These are phyloP conservation scores for Apophysomyces ossiformis DNA, from an alignment of 371 early-diverging fungal genomes.

Conservation along the genomic window DNA sequence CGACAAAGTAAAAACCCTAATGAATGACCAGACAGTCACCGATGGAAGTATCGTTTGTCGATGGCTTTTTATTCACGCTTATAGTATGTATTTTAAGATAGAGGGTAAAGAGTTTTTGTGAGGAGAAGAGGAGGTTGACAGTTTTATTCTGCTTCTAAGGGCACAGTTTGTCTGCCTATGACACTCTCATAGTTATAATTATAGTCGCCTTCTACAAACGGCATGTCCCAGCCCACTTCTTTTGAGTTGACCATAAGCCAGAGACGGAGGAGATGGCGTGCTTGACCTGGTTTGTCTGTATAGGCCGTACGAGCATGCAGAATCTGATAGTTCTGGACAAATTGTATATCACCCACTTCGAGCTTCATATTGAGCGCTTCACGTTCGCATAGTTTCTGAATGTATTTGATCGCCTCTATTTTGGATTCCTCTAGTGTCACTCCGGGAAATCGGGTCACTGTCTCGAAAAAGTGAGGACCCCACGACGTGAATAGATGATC, in stretches of 20 bases:
- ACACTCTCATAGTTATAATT: constrained; percentile 27
- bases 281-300: constrained; percentile 30
- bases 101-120: not conserved
- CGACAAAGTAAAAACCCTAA: no score
- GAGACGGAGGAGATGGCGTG: constrained; percentile 45
- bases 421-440: constrained; percentile 29
- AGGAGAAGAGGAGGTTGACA: not conserved
- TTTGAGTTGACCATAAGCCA: constrained; percentile 40
- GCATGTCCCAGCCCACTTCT: constrained; percentile 46
- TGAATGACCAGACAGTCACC: no score
- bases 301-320: constrained; percentile 51
- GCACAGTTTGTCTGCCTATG: constrained; percentile 27
- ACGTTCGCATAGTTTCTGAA: constrained; percentile 43
- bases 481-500: constrained; percentile 44
- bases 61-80: no score
- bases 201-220: constrained; percentile 38
- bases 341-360: constrained; percentile 48
- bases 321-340: constrained; percentile 49
- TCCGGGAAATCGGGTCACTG: constrained; percentile 44
- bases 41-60: no score
- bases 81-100: not conserved
- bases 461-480: constrained; percentile 53
- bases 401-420: constrained; percentile 46
- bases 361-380: constrained; percentile 50
- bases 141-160: constrained; percentile 46